Conservation (phyloP, 2,329 filamentous ascomycete genomes). For the Geosmithia putterillii region DNA sequence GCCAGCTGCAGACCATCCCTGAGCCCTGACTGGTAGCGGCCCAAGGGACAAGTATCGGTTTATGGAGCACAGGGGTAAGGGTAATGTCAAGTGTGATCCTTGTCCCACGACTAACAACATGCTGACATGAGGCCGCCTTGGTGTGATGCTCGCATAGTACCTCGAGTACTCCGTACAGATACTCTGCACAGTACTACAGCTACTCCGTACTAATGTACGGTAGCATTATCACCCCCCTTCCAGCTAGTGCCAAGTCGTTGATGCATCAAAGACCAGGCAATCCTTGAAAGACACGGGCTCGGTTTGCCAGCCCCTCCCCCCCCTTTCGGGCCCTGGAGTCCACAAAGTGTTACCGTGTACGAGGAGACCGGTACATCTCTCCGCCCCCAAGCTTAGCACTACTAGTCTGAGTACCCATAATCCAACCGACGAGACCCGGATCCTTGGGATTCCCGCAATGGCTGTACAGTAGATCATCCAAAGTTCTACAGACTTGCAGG, state of each 20-base stretch:
- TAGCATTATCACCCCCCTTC: background rate
- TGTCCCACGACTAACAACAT: background rate
- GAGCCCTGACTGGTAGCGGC: background rate
- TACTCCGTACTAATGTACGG: background rate
- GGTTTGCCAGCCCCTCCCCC: background rate
- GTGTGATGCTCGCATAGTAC: background rate
- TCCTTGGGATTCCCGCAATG: background rate
- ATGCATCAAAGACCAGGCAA: background rate
- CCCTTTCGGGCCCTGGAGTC: no score
- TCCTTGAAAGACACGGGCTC: background rate
- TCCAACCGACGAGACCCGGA: background rate
- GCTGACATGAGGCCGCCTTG: background rate
- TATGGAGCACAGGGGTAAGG: background rate
- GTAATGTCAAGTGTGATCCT: background rate
- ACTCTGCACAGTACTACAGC: background rate
- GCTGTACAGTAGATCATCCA: background rate
- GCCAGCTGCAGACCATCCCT: background rate
- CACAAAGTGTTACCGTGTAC: no score
- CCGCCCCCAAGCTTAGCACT: background rate
- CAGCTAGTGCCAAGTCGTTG: background rate
- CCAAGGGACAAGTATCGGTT: background rate
- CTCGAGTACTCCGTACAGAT: background rate
- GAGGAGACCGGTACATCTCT: no score
- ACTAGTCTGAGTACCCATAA: no score
- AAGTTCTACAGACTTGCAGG: background rate